Evolutionary conservation across 1,284 basidiomycete genomes (phyloP).

Genomic region (Exsudoporus floridanus): DNA sequence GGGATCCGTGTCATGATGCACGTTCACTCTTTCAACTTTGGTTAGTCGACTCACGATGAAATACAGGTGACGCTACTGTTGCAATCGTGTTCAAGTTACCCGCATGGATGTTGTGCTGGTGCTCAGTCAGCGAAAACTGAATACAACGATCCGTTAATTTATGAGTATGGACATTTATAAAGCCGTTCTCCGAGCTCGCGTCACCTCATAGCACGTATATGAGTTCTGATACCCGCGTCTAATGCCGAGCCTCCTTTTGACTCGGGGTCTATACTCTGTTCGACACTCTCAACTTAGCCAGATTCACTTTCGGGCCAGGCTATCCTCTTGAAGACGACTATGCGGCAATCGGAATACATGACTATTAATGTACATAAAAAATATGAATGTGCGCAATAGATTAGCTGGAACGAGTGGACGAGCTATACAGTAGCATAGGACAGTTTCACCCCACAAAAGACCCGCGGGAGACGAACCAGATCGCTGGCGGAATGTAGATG

Average conservation of each 20-base stretch:
- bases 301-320: neutral
- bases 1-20: neutral
- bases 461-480: neutral
- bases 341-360: constrained; percentile 1
- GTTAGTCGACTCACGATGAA: neutral
- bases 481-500: neutral
- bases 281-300: neutral
- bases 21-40: neutral
- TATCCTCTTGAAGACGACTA: neutral
- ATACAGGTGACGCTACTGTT: neutral
- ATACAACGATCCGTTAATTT: neutral
- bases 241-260: too few species aligned
- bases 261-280: too few species aligned
- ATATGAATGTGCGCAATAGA: constrained; percentile 12
- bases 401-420: neutral
- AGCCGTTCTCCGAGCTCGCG: neutral
- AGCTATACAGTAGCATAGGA: neutral
- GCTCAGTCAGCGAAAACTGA: neutral
- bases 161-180: neutral
- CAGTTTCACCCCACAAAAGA: neutral
- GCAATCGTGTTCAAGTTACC: neutral
- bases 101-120: neutral
- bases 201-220: neutral
- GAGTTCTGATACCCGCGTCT: neutral
- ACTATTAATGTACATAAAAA: constrained; percentile 4